Percentiles rank a stretch among this genome's conserved stretches.
Conservation (phyloP, 2,329 filamentous ascomycete genomes). For the Trichoderma polysporum region DNA sequence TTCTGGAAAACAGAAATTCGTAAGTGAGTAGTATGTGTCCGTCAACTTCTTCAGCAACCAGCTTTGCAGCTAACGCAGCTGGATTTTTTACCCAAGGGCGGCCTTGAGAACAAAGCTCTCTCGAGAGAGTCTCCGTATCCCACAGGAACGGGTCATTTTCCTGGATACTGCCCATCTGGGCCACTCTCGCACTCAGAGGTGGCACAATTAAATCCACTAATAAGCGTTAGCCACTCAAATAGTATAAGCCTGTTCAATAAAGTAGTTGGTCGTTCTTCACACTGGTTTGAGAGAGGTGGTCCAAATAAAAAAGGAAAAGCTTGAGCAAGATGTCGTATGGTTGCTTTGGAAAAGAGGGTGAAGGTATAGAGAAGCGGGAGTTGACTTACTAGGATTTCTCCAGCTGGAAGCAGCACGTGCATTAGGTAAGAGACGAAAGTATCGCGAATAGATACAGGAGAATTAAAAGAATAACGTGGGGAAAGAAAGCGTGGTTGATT, state of each 20-base stretch:
- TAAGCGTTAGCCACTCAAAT: neutral
- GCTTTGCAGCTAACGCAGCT: slow-evolving; percentile 48
- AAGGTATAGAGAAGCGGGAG: neutral
- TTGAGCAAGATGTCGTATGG: neutral
- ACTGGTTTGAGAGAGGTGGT: neutral
- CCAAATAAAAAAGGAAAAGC: neutral
- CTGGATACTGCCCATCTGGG: slow-evolving; percentile 30
- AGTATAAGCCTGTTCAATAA: neutral
- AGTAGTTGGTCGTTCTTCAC: neutral
- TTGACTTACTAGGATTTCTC: neutral
- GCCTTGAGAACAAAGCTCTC: slow-evolving; percentile 59
- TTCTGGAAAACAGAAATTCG: slow-evolving; percentile 50
- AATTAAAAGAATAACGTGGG: neutral
- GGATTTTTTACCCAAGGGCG: slow-evolving; percentile 53
- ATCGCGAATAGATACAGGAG: neutral
- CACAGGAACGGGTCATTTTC: slow-evolving; percentile 70
- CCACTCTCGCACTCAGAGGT: slow-evolving; percentile 6
- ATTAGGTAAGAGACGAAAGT: neutral
- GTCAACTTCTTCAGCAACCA: slow-evolving; percentile 64
- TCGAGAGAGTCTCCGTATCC: slow-evolving; percentile 65
- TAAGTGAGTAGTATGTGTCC: slow-evolving; percentile 63
- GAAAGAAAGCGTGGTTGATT: neutral
- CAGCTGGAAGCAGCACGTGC: neutral
- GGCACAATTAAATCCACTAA: neutral
- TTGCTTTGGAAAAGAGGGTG: neutral